A percentile compares a stretch with the other conserved stretches of the same genome.
These are phyloP conservation scores for Aspergillus pseudonomiae DNA, from an alignment of 2,329 filamentous ascomycete species.

Conservation along the genomic window DNA sequence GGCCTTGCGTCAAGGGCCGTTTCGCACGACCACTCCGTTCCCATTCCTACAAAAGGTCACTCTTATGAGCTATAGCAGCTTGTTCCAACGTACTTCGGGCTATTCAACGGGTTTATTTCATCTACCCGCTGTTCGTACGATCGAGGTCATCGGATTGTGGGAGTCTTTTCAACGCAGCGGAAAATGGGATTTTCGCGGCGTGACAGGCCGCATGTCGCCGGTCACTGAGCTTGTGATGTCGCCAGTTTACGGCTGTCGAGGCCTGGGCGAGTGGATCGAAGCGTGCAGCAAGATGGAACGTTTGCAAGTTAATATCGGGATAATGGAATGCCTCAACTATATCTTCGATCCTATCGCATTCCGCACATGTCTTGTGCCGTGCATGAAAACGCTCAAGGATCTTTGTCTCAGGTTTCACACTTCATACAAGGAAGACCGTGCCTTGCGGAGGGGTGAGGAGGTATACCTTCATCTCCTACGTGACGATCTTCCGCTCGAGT, in stretches of 20 bases:
- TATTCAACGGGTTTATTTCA: neutral
- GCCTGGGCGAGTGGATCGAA: neutral
- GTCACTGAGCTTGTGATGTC: neutral
- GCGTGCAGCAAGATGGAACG: neutral
- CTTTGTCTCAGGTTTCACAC: too few species aligned
- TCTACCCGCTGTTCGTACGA: neutral
- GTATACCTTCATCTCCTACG: too few species aligned
- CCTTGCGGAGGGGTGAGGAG: neutral
- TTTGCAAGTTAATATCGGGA: neutral
- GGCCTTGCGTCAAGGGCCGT: neutral
- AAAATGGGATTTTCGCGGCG: neutral
- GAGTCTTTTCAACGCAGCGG: neutral
- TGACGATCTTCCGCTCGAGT: neutral
- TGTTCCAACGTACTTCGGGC: too few species aligned
- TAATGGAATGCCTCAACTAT: too few species aligned
- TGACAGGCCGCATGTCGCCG: neutral
- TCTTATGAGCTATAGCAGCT: neutral
- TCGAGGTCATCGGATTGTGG: neutral
- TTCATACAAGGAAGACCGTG: neutral
- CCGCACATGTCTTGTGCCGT: neutral
- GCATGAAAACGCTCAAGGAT: neutral
- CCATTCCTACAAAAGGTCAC: neutral
- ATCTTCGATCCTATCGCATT: neutral
- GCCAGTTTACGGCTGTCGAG: neutral
- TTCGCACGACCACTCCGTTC: neutral